Percentiles rank a stretch among this genome's conserved stretches.
These are phyloP conservation scores for Blastobotrys americana DNA, from an alignment of 805 yeast genomes.

Conservation along the genomic window DNA sequence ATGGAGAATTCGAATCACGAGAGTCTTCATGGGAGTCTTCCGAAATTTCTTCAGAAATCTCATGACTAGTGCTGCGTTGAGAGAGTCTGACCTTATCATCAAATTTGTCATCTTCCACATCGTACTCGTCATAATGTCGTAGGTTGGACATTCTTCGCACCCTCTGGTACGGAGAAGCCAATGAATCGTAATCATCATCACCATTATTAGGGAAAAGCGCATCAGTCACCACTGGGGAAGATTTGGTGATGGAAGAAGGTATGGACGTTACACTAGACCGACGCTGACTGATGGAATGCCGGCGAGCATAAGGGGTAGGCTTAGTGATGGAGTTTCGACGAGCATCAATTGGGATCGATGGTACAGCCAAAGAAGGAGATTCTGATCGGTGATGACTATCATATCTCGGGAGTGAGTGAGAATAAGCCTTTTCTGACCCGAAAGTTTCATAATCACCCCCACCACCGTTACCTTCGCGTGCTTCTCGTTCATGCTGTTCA, in stretches of 20 bases:
- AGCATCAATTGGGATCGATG: slow-evolving; percentile 13
- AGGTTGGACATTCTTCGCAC: slow-evolving; percentile 19
- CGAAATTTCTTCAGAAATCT: slow-evolving; percentile 11
- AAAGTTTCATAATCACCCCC: too few relatives aligned
- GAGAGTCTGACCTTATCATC: slow-evolving; percentile 11
- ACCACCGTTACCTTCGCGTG: too few relatives aligned
- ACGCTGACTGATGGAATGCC: neutral
- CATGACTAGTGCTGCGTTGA: slow-evolving; percentile 3
- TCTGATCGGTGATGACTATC: slow-evolving; percentile 8
- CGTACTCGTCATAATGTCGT: slow-evolving; percentile 9
- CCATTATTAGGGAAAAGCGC: slow-evolving; percentile 10
- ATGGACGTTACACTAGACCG: neutral
- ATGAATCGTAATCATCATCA: slow-evolving; percentile 17
- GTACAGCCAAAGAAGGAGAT: slow-evolving; percentile 4
- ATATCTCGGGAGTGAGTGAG: too few relatives aligned
- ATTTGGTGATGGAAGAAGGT: slow-evolving; percentile 8
- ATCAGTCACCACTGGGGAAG: slow-evolving; percentile 13
- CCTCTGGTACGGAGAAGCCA: slow-evolving; percentile 16
- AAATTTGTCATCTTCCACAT: slow-evolving; percentile 4
- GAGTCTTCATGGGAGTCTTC: slow-evolving; percentile 19
- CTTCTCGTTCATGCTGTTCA: slow-evolving; percentile 31
- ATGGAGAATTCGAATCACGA: slow-evolving; percentile 21
- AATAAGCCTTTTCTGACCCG: too few relatives aligned
- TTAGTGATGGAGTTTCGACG: slow-evolving; percentile 13
- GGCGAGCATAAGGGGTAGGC: neutral